Evolutionary conservation across 2,329 filamentous ascomycete species (phyloP).

Genomic region (Fonsecaea erecta): DNA sequence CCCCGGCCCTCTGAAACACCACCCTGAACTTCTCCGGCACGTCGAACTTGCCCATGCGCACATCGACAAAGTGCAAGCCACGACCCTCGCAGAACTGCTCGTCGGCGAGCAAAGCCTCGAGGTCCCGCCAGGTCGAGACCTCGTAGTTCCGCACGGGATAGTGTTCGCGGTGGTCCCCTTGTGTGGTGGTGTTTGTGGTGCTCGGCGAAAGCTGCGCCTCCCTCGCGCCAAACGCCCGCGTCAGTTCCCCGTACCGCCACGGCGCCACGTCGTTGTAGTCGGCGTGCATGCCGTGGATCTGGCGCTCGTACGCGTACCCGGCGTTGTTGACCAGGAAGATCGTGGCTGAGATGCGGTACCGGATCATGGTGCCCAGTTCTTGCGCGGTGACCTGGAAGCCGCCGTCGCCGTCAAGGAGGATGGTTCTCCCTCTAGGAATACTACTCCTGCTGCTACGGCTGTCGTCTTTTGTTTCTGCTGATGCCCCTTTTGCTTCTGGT

Average conservation of each 20-base stretch:
- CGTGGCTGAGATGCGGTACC: constrained; percentile 73
- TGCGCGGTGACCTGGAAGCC: constrained; percentile 84
- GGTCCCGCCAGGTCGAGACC: constrained; percentile 70
- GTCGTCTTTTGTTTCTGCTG: too few species aligned
- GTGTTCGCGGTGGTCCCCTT: constrained; percentile 55
- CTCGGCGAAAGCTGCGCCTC: constrained; percentile 40
- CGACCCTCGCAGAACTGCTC: constrained; percentile 63
- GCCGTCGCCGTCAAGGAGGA: constrained; percentile 88
- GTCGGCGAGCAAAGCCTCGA: constrained; percentile 68
- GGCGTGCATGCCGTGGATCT: constrained; percentile 81
- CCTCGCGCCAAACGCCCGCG: constrained; percentile 69
- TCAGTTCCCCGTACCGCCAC: constrained; percentile 74
- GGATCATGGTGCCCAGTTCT: constrained; percentile 78
- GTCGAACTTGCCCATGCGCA: constrained; percentile 80
- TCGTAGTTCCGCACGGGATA: constrained; percentile 51
- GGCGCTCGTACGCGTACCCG: constrained; percentile 87
- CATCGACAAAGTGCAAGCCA: constrained; percentile 71
- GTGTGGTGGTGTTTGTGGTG: too few species aligned
- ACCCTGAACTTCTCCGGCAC: constrained; percentile 58
- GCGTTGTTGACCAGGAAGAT: constrained; percentile 88
- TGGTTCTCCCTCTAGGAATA: constrained; percentile 60
- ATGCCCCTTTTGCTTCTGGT: neutral
- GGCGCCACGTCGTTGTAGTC: constrained; percentile 78
- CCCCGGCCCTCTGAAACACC: constrained; percentile 28
- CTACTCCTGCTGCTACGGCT: too few species aligned